These are phyloP conservation scores for Cladophialophora yegresii DNA, from an alignment of 2,329 filamentous ascomycete species.

Conservation along the genomic window DNA sequence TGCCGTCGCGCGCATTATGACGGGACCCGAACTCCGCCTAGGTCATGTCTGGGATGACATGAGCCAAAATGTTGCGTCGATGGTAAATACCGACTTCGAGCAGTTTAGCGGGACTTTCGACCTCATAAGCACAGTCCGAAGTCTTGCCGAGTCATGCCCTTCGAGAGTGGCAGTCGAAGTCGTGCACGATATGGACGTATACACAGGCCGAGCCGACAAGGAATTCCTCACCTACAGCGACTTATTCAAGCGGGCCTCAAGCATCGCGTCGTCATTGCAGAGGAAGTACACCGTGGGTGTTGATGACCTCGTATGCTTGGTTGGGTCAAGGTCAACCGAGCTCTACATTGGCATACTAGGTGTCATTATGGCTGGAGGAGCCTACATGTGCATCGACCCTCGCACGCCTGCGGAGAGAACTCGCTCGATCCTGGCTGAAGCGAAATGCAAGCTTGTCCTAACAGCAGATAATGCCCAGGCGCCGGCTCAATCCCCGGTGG, in stretches of 20 bases:
- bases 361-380: constrained; percentile 71
- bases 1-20: constrained; percentile 51
- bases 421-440: constrained; percentile 62
- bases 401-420: constrained; percentile 67
- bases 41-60: constrained; percentile 31
- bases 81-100: constrained; percentile 50
- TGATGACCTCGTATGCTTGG: constrained; percentile 67
- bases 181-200: constrained; percentile 51
- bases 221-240: constrained; percentile 62
- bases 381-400: constrained; percentile 77
- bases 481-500: not conserved
- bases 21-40: constrained; percentile 40
- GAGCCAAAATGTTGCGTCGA: constrained; percentile 47
- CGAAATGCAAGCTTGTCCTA: constrained; percentile 41
- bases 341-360: constrained; percentile 76
- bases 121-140: constrained; percentile 59
- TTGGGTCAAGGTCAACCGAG: constrained; percentile 73
- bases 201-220: constrained; percentile 38
- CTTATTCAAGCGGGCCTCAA: constrained; percentile 66
- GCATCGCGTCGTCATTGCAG: constrained; percentile 60
- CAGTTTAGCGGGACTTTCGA: constrained; percentile 45
- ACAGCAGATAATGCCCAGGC: not conserved
- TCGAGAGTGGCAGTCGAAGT: constrained; percentile 66
- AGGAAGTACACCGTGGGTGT: constrained; percentile 47
- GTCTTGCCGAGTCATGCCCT: constrained; percentile 53